Percentiles rank a stretch among this genome's conserved stretches.
phyloP scores from a whole-genome alignment of 495 filamentous ascomycete genomes.

The Thermothielavioides terrestris region DNA sequence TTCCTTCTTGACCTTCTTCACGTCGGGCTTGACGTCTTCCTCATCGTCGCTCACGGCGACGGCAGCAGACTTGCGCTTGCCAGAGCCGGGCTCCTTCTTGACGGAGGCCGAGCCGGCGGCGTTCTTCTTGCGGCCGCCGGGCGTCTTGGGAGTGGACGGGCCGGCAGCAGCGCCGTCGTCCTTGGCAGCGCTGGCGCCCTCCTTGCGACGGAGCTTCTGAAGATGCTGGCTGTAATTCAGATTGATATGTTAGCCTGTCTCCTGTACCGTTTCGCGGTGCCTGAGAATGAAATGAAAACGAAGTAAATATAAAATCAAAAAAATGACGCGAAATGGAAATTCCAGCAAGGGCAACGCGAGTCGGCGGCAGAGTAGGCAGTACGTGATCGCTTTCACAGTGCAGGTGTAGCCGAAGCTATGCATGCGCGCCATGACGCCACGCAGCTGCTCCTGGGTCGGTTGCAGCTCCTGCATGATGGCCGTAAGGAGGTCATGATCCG shows the following conservation, averaged over 20 bases:
- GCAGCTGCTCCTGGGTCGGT: slow-evolving; percentile 16
- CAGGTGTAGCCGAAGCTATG: slow-evolving; percentile 15
- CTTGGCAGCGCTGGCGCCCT: slow-evolving; percentile 2
- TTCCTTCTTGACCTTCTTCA: slow-evolving; percentile 16
- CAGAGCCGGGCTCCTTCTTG: slow-evolving; percentile 10
- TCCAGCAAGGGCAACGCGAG: background rate
- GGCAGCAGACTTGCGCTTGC: slow-evolving; percentile 9
- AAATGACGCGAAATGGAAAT: background rate
- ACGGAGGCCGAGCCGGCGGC: background rate
- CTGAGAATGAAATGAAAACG: too few relatives aligned
- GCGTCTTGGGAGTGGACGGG: slow-evolving; percentile 9
- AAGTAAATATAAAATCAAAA: background rate
- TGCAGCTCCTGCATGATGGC: slow-evolving; percentile 10
- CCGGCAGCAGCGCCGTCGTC: background rate
- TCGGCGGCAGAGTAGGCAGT: background rate
- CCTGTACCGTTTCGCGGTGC: too few relatives aligned
- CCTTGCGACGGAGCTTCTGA: slow-evolving; percentile 33
- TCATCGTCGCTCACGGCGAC: slow-evolving; percentile 10
- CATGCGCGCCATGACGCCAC: slow-evolving; percentile 15
- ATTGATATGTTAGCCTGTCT: slow-evolving; percentile 12
- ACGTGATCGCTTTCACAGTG: slow-evolving; percentile 27
- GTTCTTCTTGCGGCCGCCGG: slow-evolving; percentile 8
- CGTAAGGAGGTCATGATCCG: slow-evolving; percentile 21
- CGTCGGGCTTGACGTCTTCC: background rate
- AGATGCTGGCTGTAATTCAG: slow-evolving; percentile 29